phyloP scores from a whole-genome alignment of 1,284 basidiomycete species.

The Vanrija sp. region DNA sequence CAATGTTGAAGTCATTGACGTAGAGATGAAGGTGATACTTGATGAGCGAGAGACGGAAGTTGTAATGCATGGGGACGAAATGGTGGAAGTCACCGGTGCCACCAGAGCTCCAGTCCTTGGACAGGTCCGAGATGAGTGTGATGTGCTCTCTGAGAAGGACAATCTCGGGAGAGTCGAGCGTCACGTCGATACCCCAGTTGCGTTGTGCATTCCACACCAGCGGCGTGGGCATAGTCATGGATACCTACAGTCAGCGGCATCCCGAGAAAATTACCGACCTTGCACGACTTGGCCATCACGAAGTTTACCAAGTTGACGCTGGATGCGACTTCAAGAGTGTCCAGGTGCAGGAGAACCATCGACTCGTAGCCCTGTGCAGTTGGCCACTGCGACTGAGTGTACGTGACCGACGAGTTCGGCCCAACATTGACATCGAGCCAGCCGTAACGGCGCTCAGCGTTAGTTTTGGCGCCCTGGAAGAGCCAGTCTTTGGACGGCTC shows the following conservation, averaged over 20 bases:
- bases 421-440: constrained; percentile 71
- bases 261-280: constrained; percentile 24
- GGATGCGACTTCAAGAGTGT: constrained; percentile 69
- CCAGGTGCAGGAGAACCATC: constrained; percentile 73
- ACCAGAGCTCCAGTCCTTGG: constrained; percentile 81
- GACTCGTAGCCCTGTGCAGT: constrained; percentile 69
- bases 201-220: constrained; percentile 57
- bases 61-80: constrained; percentile 77
- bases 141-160: constrained; percentile 83
- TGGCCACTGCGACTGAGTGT: constrained; percentile 74
- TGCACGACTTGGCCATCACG: constrained; percentile 67
- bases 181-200: constrained; percentile 69
- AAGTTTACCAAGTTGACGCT: constrained; percentile 81
- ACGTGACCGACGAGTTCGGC: constrained; percentile 74
- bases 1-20: constrained; percentile 91
- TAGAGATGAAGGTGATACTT: constrained; percentile 76
- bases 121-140: constrained; percentile 83
- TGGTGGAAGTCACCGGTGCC: constrained; percentile 70
- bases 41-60: constrained; percentile 63
- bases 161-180: constrained; percentile 65
- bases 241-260: constrained; percentile 19
- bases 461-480: constrained; percentile 33
- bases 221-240: constrained; percentile 52
- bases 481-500: constrained; percentile 57
- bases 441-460: constrained; percentile 56